Percentiles rank a stretch among this genome's conserved stretches.
Conservation (phyloP, 352 stramenopile species). For the Thalassiosira livingstoniorum region DNA sequence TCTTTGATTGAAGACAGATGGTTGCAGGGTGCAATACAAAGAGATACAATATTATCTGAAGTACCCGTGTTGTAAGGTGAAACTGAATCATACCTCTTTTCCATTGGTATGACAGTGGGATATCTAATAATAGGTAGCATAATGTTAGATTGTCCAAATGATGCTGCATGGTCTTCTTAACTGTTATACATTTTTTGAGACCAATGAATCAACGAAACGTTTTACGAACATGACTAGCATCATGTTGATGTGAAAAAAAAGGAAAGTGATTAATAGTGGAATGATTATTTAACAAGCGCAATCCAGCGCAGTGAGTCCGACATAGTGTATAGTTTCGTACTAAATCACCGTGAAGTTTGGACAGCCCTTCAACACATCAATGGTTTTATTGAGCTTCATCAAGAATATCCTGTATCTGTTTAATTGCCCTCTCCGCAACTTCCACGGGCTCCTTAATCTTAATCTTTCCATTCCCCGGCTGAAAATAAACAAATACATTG, state of each 20-base stretch:
- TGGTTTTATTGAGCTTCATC: not conserved
- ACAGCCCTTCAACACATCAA: not conserved
- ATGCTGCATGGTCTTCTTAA: too few species aligned
- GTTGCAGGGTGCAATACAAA: too few species aligned
- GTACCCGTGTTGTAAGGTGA: too few species aligned
- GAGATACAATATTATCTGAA: too few species aligned
- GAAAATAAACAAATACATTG: conserved; percentile 83
- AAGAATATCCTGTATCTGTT: conserved; percentile 41
- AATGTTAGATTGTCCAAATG: too few species aligned
- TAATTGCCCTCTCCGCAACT: conserved; percentile 67
- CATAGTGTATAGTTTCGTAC: not conserved
- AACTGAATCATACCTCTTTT: too few species aligned
- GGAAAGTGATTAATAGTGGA: not conserved
- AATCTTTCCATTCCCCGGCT: conserved; percentile 76
- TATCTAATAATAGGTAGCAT: too few species aligned
- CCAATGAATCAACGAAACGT: too few species aligned
- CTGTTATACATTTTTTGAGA: conserved; percentile 3
- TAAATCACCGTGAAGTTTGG: not conserved
- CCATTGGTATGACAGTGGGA: too few species aligned
- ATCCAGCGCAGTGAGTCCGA: too few species aligned
- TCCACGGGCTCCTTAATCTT: conserved; percentile 74
- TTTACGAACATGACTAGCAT: not conserved
- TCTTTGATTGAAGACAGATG: too few species aligned
- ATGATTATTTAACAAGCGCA: too few species aligned
- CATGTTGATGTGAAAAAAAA: not conserved